Base-by-base conservation (phyloP, 805 yeast species). In the Ogataea trehaloabstinens region DNA sequence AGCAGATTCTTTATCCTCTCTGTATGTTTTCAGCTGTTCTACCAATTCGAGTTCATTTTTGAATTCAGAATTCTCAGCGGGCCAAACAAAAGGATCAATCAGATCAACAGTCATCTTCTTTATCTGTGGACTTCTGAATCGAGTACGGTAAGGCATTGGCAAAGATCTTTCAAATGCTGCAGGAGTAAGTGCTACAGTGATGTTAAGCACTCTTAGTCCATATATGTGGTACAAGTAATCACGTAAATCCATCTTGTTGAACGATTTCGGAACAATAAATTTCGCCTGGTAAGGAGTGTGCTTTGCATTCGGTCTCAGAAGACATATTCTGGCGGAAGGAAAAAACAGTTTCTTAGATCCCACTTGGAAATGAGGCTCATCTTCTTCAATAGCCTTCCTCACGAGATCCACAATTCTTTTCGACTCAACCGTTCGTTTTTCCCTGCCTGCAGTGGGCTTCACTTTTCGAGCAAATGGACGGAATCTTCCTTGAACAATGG, bases 221-320 rank as follows among this genome's bases (percentile, higher is more conserved):
- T 93, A 93, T 4, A 93, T 70, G 53, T 90, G 80, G 76, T 81
- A 93, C 46, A 93, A 71, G 58, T 93, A 93, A 66, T 93, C 99
- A 62, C 99, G 78, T 45, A 93, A 72, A 62, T 91, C 98, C 67
- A 93, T 71, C 62, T 90, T 91, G 70, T 93, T 93, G 73, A 93
- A 90, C 39, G 86, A 78, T 56, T 85, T 79, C 12, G 99, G 99
- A 15, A 95, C 99, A 48, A 86, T 78, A 64, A 93, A 93, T 61
- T 88, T 89, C 35, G 98, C 98, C 64, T 89, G 97, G 66, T 85
- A 90, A 34, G 99, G 99, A 0, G 96, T 85, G 64, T 87, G 95
- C 57, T 86, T 86, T n/a, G 98, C 96, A 55, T 85, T 85, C 30
- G 97, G 96, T 58, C 95, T 76, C 46, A 93, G 66, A 22, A 91